Conservation (phyloP, 805 yeast genomes). For the Isabelozyma pseudorhagii region DNA sequence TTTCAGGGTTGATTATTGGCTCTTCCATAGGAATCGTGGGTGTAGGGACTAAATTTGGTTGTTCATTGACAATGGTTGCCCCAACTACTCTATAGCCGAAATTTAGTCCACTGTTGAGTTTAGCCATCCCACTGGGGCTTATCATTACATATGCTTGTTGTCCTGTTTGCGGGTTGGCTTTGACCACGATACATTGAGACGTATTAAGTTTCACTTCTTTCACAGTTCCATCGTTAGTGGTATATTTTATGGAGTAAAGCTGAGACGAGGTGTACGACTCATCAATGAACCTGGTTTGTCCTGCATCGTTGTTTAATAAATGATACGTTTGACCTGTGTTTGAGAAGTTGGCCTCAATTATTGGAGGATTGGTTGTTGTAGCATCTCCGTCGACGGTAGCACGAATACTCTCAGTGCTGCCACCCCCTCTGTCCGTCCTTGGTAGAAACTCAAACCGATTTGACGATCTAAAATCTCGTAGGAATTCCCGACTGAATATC, state of each 20-base stretch:
- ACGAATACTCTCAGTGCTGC: background rate
- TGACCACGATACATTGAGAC: conserved; percentile 43
- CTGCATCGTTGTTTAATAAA: background rate
- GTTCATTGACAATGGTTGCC: background rate
- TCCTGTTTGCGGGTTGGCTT: conserved; percentile 11
- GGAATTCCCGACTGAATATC: conserved; percentile 21
- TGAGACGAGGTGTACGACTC: conserved; percentile 22
- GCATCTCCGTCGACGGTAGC: background rate
- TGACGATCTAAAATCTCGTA: conserved; percentile 17
- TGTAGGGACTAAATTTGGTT: background rate
- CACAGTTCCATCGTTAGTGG: conserved; percentile 9
- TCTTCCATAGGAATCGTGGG: background rate
- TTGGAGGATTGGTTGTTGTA: background rate
- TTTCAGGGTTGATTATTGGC: background rate
- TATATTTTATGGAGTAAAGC: conserved; percentile 21
- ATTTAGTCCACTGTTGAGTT: conserved; percentile 2
- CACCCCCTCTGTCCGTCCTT: background rate
- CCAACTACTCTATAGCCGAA: background rate
- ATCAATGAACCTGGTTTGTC: conserved; percentile 15
- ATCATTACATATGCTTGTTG: conserved; percentile 37
- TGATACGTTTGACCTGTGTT: background rate
- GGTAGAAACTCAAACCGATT: conserved; percentile 21
- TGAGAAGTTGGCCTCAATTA: background rate
- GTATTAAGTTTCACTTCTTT: conserved; percentile 23
- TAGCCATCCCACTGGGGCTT: conserved; percentile 33